These are phyloP conservation scores for Pseudogymnoascus sp. DNA, from an alignment of 2,329 filamentous ascomycete species.

Conservation along the genomic window DNA sequence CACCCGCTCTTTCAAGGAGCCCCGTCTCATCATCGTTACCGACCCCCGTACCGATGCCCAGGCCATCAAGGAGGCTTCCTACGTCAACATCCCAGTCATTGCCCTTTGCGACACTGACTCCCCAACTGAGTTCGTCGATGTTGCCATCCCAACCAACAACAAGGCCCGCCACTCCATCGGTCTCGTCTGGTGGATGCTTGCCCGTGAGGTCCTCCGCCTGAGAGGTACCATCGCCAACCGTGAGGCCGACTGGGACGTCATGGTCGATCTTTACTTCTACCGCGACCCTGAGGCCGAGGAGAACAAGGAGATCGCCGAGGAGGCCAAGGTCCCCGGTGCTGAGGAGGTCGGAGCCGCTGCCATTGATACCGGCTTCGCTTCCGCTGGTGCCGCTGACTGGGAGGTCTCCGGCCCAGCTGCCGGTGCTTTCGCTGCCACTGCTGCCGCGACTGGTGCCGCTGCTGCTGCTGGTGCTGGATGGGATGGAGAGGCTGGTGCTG, in stretches of 20 bases:
- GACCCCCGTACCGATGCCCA: conserved; percentile 99
- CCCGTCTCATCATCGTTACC: conserved; percentile 97
- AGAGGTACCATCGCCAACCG: conserved; percentile 93
- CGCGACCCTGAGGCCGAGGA: conserved; percentile 99
- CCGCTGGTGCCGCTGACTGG: conserved; percentile 64
- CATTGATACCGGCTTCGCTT: conserved; percentile 65
- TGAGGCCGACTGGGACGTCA: conserved; percentile 97
- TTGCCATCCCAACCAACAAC: conserved; percentile 99
- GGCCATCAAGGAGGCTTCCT: conserved; percentile 99
- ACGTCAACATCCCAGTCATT: conserved; percentile 99
- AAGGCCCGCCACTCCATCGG: conserved; percentile 99
- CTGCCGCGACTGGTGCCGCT: conserved; percentile 49
- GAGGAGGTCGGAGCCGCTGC: conserved; percentile 76
- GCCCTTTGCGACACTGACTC: conserved; percentile 99
- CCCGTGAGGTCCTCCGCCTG: conserved; percentile 98
- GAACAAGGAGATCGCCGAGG: conserved; percentile 91
- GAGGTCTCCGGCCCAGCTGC: conserved; percentile 60
- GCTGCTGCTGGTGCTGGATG: conserved; percentile 52
- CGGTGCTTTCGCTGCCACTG: conserved; percentile 48
- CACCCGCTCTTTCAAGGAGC: conserved; percentile 99
- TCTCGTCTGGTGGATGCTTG: conserved; percentile 98
- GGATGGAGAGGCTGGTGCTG: conserved; percentile 44
- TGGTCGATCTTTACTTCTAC: conserved; percentile 99
- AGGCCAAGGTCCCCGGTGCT: conserved; percentile 72
- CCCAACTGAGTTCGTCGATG: conserved; percentile 98